phyloP scores from a whole-genome alignment of 768 basidiomycete genomes.

The Kondoa subrosea region DNA sequence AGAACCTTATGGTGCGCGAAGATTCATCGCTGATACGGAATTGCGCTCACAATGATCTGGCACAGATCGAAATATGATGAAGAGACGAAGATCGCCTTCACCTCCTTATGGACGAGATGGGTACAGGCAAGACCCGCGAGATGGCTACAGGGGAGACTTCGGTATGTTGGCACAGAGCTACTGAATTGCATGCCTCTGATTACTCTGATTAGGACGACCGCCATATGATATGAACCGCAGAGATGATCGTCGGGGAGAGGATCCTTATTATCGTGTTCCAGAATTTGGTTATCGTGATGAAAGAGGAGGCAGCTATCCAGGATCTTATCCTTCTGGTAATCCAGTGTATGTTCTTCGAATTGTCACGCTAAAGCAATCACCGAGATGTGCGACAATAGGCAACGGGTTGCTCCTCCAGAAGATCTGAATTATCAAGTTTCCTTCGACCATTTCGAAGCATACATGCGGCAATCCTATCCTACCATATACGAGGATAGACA shows the following conservation, averaged over 20 bases:
- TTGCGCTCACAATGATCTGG: neutral
- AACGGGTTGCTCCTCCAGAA: slow-evolving; percentile 16
- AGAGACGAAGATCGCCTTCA: neutral
- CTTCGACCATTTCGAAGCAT: slow-evolving; percentile 24
- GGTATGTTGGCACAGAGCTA: too few relatives aligned
- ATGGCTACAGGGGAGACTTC: slow-evolving; percentile 3
- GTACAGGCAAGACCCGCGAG: neutral
- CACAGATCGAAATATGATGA: neutral
- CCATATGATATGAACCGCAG: neutral
- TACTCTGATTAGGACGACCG: neutral
- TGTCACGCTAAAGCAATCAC: too few relatives aligned
- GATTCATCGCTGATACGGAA: neutral
- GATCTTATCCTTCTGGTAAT: too few relatives aligned
- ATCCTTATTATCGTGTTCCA: neutral
- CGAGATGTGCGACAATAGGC: too few relatives aligned
- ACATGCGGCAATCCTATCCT: slow-evolving; percentile 13
- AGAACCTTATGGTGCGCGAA: neutral
- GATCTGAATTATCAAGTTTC: slow-evolving; percentile 19
- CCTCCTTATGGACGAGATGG: neutral
- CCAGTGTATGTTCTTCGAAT: too few relatives aligned
- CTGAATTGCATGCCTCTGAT: neutral
- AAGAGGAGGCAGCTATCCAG: neutral
- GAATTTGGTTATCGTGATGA: neutral
- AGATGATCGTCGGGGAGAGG: neutral
- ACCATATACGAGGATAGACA: slow-evolving; percentile 7